These are phyloP conservation scores for Suillus plorans DNA, from an alignment of 768 basidiomycete genomes.

Conservation along the genomic window DNA sequence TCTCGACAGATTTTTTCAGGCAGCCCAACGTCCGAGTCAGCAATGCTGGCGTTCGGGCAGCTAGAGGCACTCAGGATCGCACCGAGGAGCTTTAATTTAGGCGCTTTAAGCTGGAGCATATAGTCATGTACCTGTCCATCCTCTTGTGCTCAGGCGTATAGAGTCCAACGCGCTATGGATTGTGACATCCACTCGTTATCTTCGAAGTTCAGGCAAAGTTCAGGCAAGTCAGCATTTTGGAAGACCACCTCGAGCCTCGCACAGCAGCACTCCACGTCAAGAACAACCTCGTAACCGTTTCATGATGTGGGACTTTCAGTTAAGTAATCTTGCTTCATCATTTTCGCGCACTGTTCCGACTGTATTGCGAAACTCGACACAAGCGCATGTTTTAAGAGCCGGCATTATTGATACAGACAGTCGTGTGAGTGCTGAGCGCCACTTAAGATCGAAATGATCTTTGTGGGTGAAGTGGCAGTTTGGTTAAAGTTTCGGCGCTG, in stretches of 20 bases:
- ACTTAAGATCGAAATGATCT: background rate
- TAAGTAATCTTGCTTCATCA: slow-evolving; percentile 33
- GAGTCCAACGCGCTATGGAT: slow-evolving; percentile 76
- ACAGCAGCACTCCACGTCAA: slow-evolving; percentile 41
- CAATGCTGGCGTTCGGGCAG: slow-evolving; percentile 46
- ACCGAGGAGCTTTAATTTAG: slow-evolving; percentile 82
- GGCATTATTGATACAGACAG: slow-evolving; percentile 41
- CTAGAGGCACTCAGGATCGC: slow-evolving; percentile 74
- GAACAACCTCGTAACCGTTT: slow-evolving; percentile 43
- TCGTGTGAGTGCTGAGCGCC: background rate
- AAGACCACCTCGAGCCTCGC: slow-evolving; percentile 54
- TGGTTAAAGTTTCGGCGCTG: background rate
- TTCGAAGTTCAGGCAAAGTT: no score
- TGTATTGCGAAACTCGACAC: slow-evolving; percentile 66
- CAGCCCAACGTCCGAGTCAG: slow-evolving; percentile 38
- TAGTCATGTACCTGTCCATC: slow-evolving; percentile 1
- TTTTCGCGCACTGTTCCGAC: slow-evolving; percentile 59
- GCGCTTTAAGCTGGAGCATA: slow-evolving; percentile 55
- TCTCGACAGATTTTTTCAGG: slow-evolving; percentile 41
- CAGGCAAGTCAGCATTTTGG: slow-evolving; percentile 62
- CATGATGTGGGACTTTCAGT: slow-evolving; percentile 37
- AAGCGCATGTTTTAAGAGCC: slow-evolving; percentile 71
- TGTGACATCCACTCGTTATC: slow-evolving; percentile 62
- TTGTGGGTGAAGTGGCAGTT: slow-evolving; percentile 50
- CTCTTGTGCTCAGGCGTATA: slow-evolving; percentile 38